Conservation (phyloP, 768 basidiomycete species). For the Podaxis rugospora region DNA sequence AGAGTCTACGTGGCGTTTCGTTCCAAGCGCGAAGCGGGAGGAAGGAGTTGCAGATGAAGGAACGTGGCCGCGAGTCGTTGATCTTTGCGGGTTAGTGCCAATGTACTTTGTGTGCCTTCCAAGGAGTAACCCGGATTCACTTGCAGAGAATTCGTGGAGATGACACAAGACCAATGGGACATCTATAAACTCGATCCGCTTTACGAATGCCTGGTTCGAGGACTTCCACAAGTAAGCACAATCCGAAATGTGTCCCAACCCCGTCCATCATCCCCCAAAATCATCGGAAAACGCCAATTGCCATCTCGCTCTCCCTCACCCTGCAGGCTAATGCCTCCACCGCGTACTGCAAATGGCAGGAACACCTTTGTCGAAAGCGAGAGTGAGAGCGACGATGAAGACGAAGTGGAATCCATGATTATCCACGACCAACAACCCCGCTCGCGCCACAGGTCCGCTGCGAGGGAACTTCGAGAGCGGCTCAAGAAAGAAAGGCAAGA, state of each 20-base stretch:
- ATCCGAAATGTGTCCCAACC: conserved; percentile 24
- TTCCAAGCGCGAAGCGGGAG: conserved; percentile 61
- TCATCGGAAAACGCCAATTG: conserved; percentile 10
- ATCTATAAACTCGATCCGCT: conserved; percentile 75
- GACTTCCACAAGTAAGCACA: conserved; percentile 31
- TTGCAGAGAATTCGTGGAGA: conserved; percentile 41
- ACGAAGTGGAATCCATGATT: conserved; percentile 50
- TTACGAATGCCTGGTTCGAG: conserved; percentile 62
- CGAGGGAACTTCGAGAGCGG: conserved; percentile 26
- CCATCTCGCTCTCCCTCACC: conserved; percentile 5
- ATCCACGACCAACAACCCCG: conserved; percentile 29
- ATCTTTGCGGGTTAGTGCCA: conserved; percentile 62
- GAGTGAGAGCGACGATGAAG: conserved; percentile 26
- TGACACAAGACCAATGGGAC: conserved; percentile 80
- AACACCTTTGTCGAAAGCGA: conserved; percentile 14
- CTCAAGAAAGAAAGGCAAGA: conserved; percentile 28
- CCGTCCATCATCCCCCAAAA: conserved; percentile 11
- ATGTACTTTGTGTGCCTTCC: neutral
- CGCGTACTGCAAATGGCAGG: neutral
- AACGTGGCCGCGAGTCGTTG: conserved; percentile 59
- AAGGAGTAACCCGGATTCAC: neutral
- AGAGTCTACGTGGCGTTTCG: conserved; percentile 67
- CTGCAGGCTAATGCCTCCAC: conserved; percentile 5
- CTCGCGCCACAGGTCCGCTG: neutral
- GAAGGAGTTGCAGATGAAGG: conserved; percentile 64